These are phyloP conservation scores for Tricharina praecox DNA, from an alignment of 495 filamentous ascomycete genomes.

Conservation along the genomic window DNA sequence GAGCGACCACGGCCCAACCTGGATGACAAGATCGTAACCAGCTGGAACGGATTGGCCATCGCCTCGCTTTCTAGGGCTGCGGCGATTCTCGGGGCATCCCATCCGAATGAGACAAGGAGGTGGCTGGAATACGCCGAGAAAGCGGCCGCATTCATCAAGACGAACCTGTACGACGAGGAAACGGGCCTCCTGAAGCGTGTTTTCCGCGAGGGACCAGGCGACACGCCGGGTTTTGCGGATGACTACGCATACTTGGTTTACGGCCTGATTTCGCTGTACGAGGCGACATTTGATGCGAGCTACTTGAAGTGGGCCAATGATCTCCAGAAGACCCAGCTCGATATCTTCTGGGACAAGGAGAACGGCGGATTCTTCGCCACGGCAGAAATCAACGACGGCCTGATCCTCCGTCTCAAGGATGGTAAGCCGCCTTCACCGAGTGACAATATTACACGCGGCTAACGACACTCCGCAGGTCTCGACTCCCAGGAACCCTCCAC, in stretches of 20 bases:
- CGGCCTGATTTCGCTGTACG: slow-evolving; percentile 73
- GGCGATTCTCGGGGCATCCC: slow-evolving; percentile 44
- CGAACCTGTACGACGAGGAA: slow-evolving; percentile 53
- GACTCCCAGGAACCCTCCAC: slow-evolving; percentile 77
- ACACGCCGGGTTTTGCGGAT: slow-evolving; percentile 70
- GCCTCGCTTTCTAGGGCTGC: slow-evolving; percentile 59
- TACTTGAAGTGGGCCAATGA: slow-evolving; percentile 72
- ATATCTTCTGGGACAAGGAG: slow-evolving; percentile 47
- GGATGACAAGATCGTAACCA: slow-evolving; percentile 80
- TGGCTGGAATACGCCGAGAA: slow-evolving; percentile 50
- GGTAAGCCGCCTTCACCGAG: slow-evolving; percentile 25
- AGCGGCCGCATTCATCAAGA: slow-evolving; percentile 58
- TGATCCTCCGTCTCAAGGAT: slow-evolving; percentile 77
- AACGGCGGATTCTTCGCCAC: slow-evolving; percentile 80
- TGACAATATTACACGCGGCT: slow-evolving; percentile 1
- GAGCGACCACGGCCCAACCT: slow-evolving; percentile 63
- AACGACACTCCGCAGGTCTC: slow-evolving; percentile 37
- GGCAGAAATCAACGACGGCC: slow-evolving; percentile 44
- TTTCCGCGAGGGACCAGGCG: slow-evolving; percentile 54
- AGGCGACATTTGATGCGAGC: slow-evolving; percentile 63
- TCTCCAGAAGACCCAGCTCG: slow-evolving; percentile 58
- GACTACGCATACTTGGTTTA: slow-evolving; percentile 85
- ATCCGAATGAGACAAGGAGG: slow-evolving; percentile 37
- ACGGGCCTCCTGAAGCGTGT: slow-evolving; percentile 53
- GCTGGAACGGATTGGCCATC: slow-evolving; percentile 84